A percentile compares a stretch with the other conserved stretches of the same genome.
These are phyloP conservation scores for Penicillium sp. DNA, from an alignment of 2,329 filamentous ascomycete species.

Conservation along the genomic window DNA sequence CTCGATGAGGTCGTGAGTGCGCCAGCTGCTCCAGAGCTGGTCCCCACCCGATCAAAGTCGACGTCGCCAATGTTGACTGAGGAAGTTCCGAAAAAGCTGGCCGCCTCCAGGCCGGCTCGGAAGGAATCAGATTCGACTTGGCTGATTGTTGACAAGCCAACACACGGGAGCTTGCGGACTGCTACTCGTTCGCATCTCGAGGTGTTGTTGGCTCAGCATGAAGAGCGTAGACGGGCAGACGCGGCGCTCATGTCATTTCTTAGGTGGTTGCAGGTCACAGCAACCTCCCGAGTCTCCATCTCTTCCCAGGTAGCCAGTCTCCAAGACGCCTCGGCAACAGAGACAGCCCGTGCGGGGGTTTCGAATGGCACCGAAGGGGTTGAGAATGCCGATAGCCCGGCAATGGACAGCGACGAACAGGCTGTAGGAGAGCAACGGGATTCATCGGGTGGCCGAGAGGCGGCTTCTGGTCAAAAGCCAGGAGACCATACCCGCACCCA, in stretches of 20 bases:
- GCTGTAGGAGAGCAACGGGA: background rate
- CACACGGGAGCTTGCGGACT: background rate
- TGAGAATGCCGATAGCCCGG: background rate
- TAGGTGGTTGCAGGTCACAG: slow-evolving; percentile 1
- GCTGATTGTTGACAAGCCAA: background rate
- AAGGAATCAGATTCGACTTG: background rate
- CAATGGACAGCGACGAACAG: background rate
- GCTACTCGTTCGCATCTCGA: background rate
- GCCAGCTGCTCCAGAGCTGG: slow-evolving; percentile 1
- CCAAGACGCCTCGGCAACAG: slow-evolving; percentile 6
- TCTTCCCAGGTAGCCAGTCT: background rate
- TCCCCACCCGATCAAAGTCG: background rate
- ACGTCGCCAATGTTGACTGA: background rate
- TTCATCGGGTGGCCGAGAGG: background rate
- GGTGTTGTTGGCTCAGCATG: background rate
- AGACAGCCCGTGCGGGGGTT: slow-evolving; percentile 7
- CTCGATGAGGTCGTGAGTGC: background rate
- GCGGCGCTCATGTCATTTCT: background rate
- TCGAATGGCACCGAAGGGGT: background rate
- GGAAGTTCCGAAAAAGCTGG: background rate
- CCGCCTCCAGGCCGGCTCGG: background rate
- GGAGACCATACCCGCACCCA: background rate
- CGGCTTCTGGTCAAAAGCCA: slow-evolving; percentile 4
- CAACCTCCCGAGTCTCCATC: background rate
- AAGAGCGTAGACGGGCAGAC: background rate